Conservation (phyloP, 2,329 filamentous ascomycete genomes). For the Aspergillus amoenus region DNA sequence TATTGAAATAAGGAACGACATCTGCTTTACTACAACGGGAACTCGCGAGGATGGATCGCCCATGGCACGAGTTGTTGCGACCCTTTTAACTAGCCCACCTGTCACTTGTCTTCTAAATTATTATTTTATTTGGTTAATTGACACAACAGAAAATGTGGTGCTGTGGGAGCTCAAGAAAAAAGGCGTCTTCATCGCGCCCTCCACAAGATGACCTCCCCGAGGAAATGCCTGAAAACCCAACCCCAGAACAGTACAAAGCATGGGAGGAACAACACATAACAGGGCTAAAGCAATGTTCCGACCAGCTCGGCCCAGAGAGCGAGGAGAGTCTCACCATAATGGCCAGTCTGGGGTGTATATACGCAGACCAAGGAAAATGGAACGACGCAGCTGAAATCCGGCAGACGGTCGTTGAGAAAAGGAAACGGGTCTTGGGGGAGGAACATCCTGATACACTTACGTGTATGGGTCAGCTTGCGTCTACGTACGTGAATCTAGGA, state of each 20-base stretch:
- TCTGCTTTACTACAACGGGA: not conserved
- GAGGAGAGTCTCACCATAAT: not conserved
- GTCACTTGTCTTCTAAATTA: too few species aligned
- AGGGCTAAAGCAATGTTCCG: not conserved
- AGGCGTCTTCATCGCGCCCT: too few species aligned
- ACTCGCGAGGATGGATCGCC: not conserved
- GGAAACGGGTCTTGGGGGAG: fast-evolving
- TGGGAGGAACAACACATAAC: not conserved
- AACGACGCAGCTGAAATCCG: not conserved
- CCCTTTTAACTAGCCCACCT: not conserved
- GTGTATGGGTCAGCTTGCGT: not conserved
- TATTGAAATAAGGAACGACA: not conserved
- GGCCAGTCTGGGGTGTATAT: not conserved
- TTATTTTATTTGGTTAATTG: fast-evolving
- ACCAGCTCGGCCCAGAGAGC: not conserved
- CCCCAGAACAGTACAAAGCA: not conserved
- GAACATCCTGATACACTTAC: not conserved
- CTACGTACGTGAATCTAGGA: not conserved
- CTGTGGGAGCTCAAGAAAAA: too few species aligned
- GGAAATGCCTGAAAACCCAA: not conserved
- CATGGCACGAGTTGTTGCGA: too few species aligned
- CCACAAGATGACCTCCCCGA: not conserved
- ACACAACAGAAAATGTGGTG: too few species aligned
- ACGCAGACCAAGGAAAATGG: not conserved
- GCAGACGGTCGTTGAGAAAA: not conserved